A percentile compares a stretch with the other conserved stretches of the same genome.
Conservation (phyloP, 257 asterid species). For the Gardenia jasminoides region DNA sequence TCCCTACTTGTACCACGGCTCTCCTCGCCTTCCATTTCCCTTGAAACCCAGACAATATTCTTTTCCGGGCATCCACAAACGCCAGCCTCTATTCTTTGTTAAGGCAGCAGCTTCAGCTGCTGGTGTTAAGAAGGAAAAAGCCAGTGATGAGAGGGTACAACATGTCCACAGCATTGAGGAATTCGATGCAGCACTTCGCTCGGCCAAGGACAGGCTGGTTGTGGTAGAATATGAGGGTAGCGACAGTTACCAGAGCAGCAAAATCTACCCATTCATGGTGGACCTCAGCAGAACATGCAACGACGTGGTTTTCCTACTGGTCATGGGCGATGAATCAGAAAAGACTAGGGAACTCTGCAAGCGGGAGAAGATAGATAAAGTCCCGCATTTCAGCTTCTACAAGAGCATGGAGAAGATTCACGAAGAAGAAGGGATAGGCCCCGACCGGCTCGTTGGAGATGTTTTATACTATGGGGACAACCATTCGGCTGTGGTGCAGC, state of each 20-base stretch:
- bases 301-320: conserved; percentile 83
- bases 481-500: conserved; percentile 82
- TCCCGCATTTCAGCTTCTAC: conserved; percentile 94
- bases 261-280: conserved; percentile 90
- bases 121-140: conserved; percentile 34
- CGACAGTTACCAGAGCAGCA: conserved; percentile 43
- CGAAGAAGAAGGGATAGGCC: conserved; percentile 91
- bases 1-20: conserved; percentile 26
- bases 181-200: conserved; percentile 69
- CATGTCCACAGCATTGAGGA: conserved; percentile 58
- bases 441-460: conserved; percentile 81
- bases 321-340: conserved; percentile 85
- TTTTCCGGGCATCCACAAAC: neutral
- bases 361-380: conserved; percentile 64
- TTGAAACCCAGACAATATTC: conserved; percentile 21
- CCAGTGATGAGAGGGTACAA: conserved; percentile 52
- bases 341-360: conserved; percentile 60
- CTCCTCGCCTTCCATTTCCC: conserved; percentile 21
- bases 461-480: conserved; percentile 89
- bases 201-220: conserved; percentile 67
- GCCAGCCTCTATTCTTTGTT: conserved; percentile 15
- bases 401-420: conserved; percentile 86
- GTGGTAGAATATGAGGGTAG: conserved; percentile 82
- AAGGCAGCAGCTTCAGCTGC: conserved; percentile 58
- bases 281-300: conserved; percentile 78